Conservation (phyloP, 2,329 filamentous ascomycete genomes). For the Capronia epimyces region DNA sequence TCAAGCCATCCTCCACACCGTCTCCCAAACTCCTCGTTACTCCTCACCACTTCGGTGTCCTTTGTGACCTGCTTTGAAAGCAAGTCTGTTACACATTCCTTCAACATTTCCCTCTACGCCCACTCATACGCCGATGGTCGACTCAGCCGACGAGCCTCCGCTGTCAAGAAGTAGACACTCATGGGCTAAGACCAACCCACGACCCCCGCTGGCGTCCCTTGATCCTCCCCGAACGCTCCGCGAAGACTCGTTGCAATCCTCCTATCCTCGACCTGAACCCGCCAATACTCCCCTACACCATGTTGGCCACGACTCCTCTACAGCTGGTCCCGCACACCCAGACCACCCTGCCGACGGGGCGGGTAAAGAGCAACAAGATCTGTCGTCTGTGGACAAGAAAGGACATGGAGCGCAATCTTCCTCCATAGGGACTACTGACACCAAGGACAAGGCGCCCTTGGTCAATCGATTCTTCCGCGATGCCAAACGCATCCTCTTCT, state of each 20-base stretch:
- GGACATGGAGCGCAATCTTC: conserved; percentile 49
- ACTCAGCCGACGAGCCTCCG: conserved; percentile 48
- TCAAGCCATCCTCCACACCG: conserved; percentile 4
- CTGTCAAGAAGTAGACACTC: conserved; percentile 49
- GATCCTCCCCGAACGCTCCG: conserved; percentile 17
- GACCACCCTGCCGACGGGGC: conserved; percentile 12
- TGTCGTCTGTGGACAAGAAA: conserved; percentile 44
- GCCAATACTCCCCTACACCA: conserved; percentile 29
- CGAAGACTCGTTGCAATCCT: conserved; percentile 18
- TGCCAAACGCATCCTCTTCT: conserved; percentile 57
- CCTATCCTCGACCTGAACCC: conserved; percentile 15
- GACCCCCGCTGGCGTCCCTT: conserved; percentile 26
- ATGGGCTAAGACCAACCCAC: conserved; percentile 42
- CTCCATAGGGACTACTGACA: conserved; percentile 41
- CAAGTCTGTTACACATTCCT: conserved; percentile 22
- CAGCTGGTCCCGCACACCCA: conserved; percentile 20
- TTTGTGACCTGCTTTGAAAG: conserved; percentile 24
- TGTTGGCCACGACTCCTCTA: conserved; percentile 26
- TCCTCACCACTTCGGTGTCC: conserved; percentile 3
- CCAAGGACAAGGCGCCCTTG: conserved; percentile 39
- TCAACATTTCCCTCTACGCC: conserved; percentile 19
- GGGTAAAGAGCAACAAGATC: conserved; percentile 30
- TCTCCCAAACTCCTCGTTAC: background rate
- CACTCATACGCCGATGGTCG: conserved; percentile 46
- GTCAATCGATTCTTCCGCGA: conserved; percentile 48